Evolutionary conservation across 2,329 filamentous ascomycete genomes (phyloP), one percentile per base, ranked within the genome.

Genomic region (Aspergillus aculeatinus): DNA sequence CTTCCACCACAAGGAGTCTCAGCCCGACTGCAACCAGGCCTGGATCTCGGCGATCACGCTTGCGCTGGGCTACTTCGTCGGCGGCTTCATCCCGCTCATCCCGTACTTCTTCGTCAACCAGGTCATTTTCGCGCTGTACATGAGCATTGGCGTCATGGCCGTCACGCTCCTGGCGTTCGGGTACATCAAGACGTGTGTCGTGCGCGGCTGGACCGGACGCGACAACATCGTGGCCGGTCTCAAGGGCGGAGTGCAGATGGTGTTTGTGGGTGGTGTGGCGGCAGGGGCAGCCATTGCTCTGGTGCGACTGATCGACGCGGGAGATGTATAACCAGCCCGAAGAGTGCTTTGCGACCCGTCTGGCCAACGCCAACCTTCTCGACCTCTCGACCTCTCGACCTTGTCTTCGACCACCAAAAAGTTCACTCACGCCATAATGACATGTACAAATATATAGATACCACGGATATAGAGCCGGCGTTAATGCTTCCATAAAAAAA

Each of bases 21-120:
- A 76, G 59, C 79, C 79, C 1, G 76, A 79, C 48, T 76, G 75
- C 53, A 77, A 79, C 52, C 75, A 78, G 59, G 79, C 80, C 11
- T 80, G 76, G 68, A 76, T 76, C 49, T 87, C 85, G 0, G 89
- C 87, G 2, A 64, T 87, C 27, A 90, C 86, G 9, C 88, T 91
- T 67, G 86, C 87, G 0, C 68, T 86, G 16, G 87, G 87, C 39
- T 91, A 91, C 72, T 87, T 91, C 55, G 73, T 90, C 23, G 89
- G 89, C 21, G 89, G 89, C 0, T 79, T 90, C 57, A 82, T 91
- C n/a, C 88, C 89, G 14, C 81, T 91, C 67, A 74, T 89, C 48
- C 89, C 89, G 0, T 91, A 91, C 75, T 87, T 91, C 64, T 79
- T 88, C 57, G 77, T 81, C 19, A 62, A 78, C 5, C 68, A 77